Percentiles rank a stretch among this genome's conserved stretches.
Evolutionary conservation across 805 yeast species (phyloP).

Genomic region (Metschnikowia colocasiae): DNA sequence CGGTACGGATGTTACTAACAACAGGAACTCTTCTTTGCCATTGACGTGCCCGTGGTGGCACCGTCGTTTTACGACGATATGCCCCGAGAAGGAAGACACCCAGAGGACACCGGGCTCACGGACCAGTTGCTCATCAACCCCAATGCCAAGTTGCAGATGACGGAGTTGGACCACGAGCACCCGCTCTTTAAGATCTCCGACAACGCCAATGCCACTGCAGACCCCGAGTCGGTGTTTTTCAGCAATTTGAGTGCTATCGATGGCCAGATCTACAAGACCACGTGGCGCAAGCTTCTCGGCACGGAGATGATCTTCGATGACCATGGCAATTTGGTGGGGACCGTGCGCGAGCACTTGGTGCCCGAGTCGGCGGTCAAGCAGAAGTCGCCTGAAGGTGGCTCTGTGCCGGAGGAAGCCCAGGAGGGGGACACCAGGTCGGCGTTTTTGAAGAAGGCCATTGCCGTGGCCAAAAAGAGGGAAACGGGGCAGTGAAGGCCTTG

Average conservation of each 20-base stretch:
- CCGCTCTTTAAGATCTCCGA: constrained; percentile 39
- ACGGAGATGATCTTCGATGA: constrained; percentile 54
- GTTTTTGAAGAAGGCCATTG: constrained; percentile 23
- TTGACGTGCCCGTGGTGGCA: constrained; percentile 22
- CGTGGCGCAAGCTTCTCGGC: constrained; percentile 77
- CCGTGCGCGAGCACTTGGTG: constrained; percentile 37
- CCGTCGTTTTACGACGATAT: constrained; percentile 17
- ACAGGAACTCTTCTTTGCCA: constrained; percentile 23
- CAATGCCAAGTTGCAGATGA: constrained; percentile 39
- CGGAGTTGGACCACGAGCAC: constrained; percentile 28
- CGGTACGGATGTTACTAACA: constrained; percentile 12
- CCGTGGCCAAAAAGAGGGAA: constrained; percentile 10
- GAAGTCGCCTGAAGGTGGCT: constrained; percentile 6
- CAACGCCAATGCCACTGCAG: constrained; percentile 22
- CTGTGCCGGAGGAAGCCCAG: constrained; percentile 16
- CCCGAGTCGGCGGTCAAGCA: constrained; percentile 25
- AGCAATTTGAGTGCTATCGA: constrained; percentile 34
- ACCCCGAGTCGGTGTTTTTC: constrained; percentile 18
- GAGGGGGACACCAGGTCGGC: constrained; percentile 20
- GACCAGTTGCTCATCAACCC: constrained; percentile 34
- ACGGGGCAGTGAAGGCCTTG: not conserved
- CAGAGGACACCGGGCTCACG: constrained; percentile 11
- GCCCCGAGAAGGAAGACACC: constrained; percentile 5
- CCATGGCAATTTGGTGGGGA: constrained; percentile 38
- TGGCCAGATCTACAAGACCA: constrained; percentile 61